Evolutionary conservation across 768 basidiomycete genomes (phyloP), one percentile per base, ranked within the genome.

Genomic region (Xanthoconium purpureum): DNA sequence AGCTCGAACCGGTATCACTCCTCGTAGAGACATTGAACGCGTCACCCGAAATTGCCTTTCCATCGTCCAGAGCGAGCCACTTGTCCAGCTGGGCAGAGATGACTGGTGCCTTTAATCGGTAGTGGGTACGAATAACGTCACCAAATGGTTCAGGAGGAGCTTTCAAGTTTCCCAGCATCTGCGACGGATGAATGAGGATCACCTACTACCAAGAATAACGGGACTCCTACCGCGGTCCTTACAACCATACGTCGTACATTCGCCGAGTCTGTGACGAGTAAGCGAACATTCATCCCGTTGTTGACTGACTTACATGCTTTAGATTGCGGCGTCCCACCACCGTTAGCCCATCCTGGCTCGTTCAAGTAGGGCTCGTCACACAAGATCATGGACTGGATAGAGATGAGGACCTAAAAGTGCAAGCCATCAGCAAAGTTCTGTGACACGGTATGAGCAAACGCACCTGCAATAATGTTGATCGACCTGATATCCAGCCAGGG

Each of bases 311-410:
- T 71, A 94, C 91, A 94, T 46, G 88, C 84, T 63, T 77, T 78
- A 33, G 92, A 94, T 60, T 84, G 80, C 3, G 89, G 80, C 28
- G 85, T 88, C 29, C 92, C 92, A 15, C 79, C 83, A 54, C 82
- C 80, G 40, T 73, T 73, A 20, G 90, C 86, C 90, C 90, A 91
- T 28, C 89, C 93, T 18, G 94, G 94, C 69, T 98, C 94, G 62
- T 96, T 96, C 57, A 94, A 71, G 69, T 94, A 96, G 10, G 95
- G 87, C 55, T 88, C 94, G 18, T 96, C 95, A 59, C 90, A 94
- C 28, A 97, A 76, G 62, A 97, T 96, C 91, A 98, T 93, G 15
- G 91, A 93, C 75, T 97, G 95, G 33, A 98, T 95, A 15, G 94
- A 95, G 38, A 97, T 90, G 40, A 98, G 78, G 37, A 95, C 85